These are phyloP conservation scores for Crithidia expoeki DNA, from an alignment of 208 protist genomes.

Conservation along the genomic window DNA sequence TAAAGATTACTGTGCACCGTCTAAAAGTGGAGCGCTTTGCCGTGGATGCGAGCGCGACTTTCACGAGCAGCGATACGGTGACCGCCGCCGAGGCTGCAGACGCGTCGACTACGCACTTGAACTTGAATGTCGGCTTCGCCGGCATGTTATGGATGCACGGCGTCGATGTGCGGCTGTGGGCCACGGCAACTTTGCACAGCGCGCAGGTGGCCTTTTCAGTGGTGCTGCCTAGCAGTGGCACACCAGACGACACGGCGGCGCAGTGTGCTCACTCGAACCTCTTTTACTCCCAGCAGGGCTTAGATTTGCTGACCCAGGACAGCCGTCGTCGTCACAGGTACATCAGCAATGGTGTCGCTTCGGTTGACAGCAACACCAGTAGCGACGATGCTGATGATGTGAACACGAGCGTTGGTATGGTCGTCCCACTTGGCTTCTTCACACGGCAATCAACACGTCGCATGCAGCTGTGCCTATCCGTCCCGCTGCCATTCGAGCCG, in stretches of 20 bases:
- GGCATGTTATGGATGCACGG: conserved; percentile 65
- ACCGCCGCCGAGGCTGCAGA: conserved; percentile 24
- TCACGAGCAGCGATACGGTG: conserved; percentile 32
- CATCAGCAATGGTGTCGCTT: background rate
- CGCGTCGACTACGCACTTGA: conserved; percentile 38
- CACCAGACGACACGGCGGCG: conserved; percentile 39
- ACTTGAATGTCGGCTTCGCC: conserved; percentile 65
- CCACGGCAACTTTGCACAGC: conserved; percentile 48
- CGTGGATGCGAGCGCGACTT: conserved; percentile 22
- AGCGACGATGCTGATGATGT: background rate
- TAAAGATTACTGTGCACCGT: conserved; percentile 52
- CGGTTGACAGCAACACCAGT: background rate
- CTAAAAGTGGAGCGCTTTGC: conserved; percentile 38
- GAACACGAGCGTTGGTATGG: conserved; percentile 30
- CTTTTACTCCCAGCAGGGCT: conserved; percentile 56
- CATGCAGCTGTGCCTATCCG: conserved; percentile 78
- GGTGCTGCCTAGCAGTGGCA: conserved; percentile 37
- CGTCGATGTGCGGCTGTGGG: conserved; percentile 60
- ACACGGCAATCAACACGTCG: conserved; percentile 41
- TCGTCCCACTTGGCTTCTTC: conserved; percentile 66
- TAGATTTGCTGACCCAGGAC: conserved; percentile 34
- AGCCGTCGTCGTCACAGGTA: background rate
- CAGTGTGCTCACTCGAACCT: conserved; percentile 61
- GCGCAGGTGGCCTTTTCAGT: conserved; percentile 53
- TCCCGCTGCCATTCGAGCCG: conserved; percentile 54